These are phyloP conservation scores for Annona squamosa DNA, from an alignment of 164 flowering plant species.

Conservation along the genomic window DNA sequence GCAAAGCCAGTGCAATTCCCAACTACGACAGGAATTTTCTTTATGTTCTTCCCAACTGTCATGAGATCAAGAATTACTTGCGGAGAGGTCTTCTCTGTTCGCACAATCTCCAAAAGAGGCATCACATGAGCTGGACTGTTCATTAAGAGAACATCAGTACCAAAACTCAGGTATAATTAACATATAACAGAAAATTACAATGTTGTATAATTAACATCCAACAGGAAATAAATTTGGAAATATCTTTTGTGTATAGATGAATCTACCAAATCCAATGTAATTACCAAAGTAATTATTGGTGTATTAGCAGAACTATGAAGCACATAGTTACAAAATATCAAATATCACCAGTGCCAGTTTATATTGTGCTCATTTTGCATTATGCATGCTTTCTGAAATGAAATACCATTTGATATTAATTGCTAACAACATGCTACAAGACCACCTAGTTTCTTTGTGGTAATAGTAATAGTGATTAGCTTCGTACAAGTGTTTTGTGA, in stretches of 20 bases:
- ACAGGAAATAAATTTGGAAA: not conserved
- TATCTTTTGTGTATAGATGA: not conserved
- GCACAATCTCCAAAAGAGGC: slow-evolving; percentile 92
- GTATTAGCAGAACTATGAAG: not conserved
- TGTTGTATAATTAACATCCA: not conserved
- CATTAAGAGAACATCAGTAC: slow-evolving; percentile 15
- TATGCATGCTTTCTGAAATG: too few relatives aligned
- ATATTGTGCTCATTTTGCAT: too few relatives aligned
- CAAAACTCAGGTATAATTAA: not conserved
- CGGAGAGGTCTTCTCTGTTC: slow-evolving; percentile 79
- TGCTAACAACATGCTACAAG: too few relatives aligned
- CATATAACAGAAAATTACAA: not conserved
- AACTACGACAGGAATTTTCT: slow-evolving; percentile 90
- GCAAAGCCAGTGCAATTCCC: slow-evolving; percentile 98
- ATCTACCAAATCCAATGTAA: not conserved
- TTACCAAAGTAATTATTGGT: not conserved
- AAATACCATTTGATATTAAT: too few relatives aligned
- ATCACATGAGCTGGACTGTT: slow-evolving; percentile 96
- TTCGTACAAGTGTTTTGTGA: too few relatives aligned
- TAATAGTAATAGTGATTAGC: too few relatives aligned
- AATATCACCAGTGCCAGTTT: too few relatives aligned
- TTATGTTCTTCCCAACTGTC: slow-evolving; percentile 77
- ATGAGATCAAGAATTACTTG: slow-evolving; percentile 94
- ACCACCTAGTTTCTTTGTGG: too few relatives aligned
- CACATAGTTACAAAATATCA: too few relatives aligned